A percentile compares a stretch with the other conserved stretches of the same genome.
phyloP scores from a whole-genome alignment of 371 early-diverging fungal species.

The Parasitella parasitica region DNA sequence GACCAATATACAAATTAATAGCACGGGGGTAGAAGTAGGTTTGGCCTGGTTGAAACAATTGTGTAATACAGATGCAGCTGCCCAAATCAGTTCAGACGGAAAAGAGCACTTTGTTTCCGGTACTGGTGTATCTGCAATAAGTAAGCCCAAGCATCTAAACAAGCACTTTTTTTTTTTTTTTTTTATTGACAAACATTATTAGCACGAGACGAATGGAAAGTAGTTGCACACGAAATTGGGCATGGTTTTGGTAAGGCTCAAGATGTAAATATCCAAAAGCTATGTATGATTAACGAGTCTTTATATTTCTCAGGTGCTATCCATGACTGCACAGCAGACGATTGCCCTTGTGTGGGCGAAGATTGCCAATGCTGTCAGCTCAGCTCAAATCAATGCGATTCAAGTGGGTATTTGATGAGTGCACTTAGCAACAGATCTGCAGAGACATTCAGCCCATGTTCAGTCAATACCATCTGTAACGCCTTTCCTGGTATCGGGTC shows the following conservation, averaged over 20 bases:
- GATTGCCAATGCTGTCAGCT: constrained; percentile 70
- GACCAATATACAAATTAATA: constrained; percentile 4
- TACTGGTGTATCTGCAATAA: constrained; percentile 83
- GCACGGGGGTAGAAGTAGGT: constrained; percentile 85
- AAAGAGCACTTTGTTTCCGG: constrained; percentile 68
- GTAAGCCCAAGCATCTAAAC: constrained; percentile 12
- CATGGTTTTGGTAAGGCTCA: constrained; percentile 80
- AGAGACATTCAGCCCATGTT: constrained; percentile 79
- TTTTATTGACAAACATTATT: neutral
- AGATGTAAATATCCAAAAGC: too few species aligned
- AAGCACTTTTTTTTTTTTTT: neutral
- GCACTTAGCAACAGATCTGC: constrained; percentile 76
- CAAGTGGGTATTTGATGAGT: constrained; percentile 81
- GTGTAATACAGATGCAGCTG: constrained; percentile 57
- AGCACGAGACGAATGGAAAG: constrained; percentile 89
- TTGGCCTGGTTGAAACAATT: constrained; percentile 90
- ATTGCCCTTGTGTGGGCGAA: constrained; percentile 59
- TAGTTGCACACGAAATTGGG: constrained; percentile 94
- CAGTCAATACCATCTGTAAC: constrained; percentile 68
- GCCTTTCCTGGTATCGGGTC: constrained; percentile 48
- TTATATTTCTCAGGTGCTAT: constrained; percentile 46
- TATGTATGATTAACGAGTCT: neutral
- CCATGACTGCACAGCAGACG: constrained; percentile 65
- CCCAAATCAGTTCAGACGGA: constrained; percentile 43
- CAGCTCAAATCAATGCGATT: constrained; percentile 69